Evolutionary conservation across 192 early-diverging fungal genomes (phyloP).

Genomic region (Anaeromyces robustus): DNA sequence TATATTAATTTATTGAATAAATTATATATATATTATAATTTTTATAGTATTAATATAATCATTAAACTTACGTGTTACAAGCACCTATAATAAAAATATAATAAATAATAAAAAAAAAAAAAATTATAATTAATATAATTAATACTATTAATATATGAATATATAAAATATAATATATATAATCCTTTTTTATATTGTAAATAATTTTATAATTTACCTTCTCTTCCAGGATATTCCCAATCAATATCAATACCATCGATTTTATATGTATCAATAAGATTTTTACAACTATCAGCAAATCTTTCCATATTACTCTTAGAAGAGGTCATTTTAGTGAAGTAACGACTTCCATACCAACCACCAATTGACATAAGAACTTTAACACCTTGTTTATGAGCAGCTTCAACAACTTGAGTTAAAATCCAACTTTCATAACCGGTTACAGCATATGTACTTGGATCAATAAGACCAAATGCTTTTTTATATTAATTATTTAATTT

Average conservation of each 20-base stretch:
- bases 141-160: too few relatives aligned
- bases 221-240: conserved; percentile 55
- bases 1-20: too few relatives aligned
- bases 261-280: not conserved
- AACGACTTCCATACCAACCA: conserved; percentile 42
- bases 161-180: too few relatives aligned
- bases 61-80: not conserved
- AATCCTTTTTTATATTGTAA: too few relatives aligned
- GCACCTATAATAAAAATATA: not conserved
- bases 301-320: not conserved
- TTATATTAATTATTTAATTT: too few relatives aligned
- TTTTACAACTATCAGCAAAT: not conserved
- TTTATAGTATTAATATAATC: too few relatives aligned
- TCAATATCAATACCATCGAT: conserved; percentile 65
- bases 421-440: not conserved
- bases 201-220: conserved; percentile 11
- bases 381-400: conserved; percentile 8
- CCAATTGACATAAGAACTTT: conserved; percentile 50
- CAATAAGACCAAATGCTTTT: not conserved
- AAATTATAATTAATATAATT: too few relatives aligned
- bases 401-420: not conserved
- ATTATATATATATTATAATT: too few relatives aligned
- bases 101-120: not conserved
- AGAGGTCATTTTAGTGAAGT: not conserved
- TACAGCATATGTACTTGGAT: not conserved